phyloP scores from a whole-genome alignment of 2,329 filamentous ascomycete species.

The Grosmannia clavigera region DNA sequence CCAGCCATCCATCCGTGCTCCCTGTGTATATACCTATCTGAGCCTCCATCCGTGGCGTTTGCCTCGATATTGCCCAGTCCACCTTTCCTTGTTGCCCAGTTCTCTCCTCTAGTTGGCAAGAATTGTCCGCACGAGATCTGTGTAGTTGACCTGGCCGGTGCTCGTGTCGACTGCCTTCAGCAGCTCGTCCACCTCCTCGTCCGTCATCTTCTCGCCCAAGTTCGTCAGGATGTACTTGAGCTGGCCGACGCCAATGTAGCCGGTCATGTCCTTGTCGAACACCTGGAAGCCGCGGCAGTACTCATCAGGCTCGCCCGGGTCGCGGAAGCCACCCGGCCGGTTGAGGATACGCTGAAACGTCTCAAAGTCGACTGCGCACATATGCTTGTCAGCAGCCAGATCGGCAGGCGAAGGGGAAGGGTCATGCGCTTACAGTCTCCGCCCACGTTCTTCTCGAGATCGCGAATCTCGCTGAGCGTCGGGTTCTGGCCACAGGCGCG shows the following conservation, averaged over 20 bases:
- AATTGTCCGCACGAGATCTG: constrained; percentile 75
- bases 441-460: constrained; percentile 82
- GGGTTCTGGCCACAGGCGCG: constrained; percentile 97
- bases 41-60: background rate
- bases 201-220: constrained; percentile 97
- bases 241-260: constrained; percentile 94
- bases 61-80: background rate
- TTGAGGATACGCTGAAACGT: constrained; percentile 95
- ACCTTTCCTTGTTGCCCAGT: too few species aligned
- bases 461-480: constrained; percentile 81
- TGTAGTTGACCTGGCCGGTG: constrained; percentile 95
- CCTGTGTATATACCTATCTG: background rate
- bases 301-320: constrained; percentile 93
- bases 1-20: background rate
- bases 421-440: constrained; percentile 66
- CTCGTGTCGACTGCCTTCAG: constrained; percentile 96
- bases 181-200: constrained; percentile 97
- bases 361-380: constrained; percentile 77
- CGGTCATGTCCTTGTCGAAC: constrained; percentile 98
- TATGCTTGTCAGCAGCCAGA: background rate
- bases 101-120: constrained; percentile 56
- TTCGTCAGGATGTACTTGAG: constrained; percentile 97
- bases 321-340: constrained; percentile 94
- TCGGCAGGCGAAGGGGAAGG: constrained; percentile 5
- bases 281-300: constrained; percentile 99